These are phyloP conservation scores for Discostella stelligeroides DNA, from an alignment of 108 stramenopile genomes.

Conservation along the genomic window DNA sequence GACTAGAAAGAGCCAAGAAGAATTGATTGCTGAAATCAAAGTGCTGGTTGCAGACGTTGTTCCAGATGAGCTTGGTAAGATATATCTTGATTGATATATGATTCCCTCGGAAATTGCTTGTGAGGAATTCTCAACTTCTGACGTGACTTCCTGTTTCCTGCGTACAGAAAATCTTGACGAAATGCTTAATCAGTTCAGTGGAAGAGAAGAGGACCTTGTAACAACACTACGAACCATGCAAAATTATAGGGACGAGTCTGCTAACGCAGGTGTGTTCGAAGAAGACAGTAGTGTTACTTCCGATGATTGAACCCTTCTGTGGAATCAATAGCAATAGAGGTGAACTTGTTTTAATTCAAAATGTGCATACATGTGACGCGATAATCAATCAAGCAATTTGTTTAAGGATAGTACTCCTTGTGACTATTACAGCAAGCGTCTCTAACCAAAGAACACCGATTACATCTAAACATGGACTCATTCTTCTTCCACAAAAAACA, in stretches of 20 bases:
- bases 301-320: not conserved
- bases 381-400: too few species aligned
- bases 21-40: constrained; percentile 45
- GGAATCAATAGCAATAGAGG: too few species aligned
- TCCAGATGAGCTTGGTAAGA: constrained; percentile 53
- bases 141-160: not conserved
- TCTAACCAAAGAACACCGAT: too few species aligned
- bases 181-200: constrained; percentile 59
- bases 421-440: too few species aligned
- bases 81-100: not conserved
- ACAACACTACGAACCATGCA: constrained; percentile 63
- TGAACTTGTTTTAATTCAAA: too few species aligned
- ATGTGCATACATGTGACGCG: too few species aligned
- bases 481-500: too few species aligned
- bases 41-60: constrained; percentile 56
- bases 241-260: constrained; percentile 15
- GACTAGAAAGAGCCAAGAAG: not conserved
- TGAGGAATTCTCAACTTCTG: not conserved
- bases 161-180: constrained; percentile 59
- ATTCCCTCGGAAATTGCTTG: too few species aligned
- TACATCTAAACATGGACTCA: too few species aligned
- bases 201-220: constrained; percentile 60
- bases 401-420: too few species aligned
- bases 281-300: not conserved
- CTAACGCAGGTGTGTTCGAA: not conserved